Base-by-base conservation (phyloP, 2,329 filamentous ascomycete species). In the Phialemonium atrogriseum region DNA sequence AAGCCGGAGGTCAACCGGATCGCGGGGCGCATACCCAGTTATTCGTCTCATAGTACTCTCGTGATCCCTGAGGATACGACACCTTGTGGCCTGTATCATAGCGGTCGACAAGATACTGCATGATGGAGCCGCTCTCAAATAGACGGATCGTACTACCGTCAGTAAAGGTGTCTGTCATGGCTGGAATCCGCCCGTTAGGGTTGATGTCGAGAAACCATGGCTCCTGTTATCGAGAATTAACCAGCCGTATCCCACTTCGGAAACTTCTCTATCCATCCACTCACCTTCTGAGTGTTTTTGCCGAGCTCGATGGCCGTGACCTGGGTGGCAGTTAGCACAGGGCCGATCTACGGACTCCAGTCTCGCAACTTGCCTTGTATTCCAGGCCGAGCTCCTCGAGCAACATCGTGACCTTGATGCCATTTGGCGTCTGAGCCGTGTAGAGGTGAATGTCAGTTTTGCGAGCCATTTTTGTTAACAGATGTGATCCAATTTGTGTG, bases 131-230 rank as follows among this genome's bases (percentile, higher is more conserved):
- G 41, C 77, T 84, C 59, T 94, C 87, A 50, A 93, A 94, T 12
- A 94, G 55, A 35, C 72, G 69, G 51, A 94, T 85, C 20, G 66
- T 63, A 53, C 81, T 64, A 44, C 84, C 84, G 53, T 91, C 79
- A 5, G 66, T 65, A 53, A 84, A 80, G 6, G 68, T 83, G 58
- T 94, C 87, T 7, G 84, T 91, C 30, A 94, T 49, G 35, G 87
- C 87, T 4, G 87, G 88, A 47, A 94, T 94, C 44, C 87, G 82
- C 42, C 87, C 87, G 55, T 94, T 94, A 41, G 87, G 87, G 59
- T 94, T 94, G 61, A 94, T 93, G 32, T 79, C 77, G 17, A 93
- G 71, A 60, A 89, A 95, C 85, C 84, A 93, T 11, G 74, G 75
- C 55, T 89, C 63, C 52, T 60, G 27, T 11, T 10, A 10, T 10